Evolutionary conservation across 192 early-diverging fungal species (phyloP).

Genomic region (Entomortierella beljakovae): DNA sequence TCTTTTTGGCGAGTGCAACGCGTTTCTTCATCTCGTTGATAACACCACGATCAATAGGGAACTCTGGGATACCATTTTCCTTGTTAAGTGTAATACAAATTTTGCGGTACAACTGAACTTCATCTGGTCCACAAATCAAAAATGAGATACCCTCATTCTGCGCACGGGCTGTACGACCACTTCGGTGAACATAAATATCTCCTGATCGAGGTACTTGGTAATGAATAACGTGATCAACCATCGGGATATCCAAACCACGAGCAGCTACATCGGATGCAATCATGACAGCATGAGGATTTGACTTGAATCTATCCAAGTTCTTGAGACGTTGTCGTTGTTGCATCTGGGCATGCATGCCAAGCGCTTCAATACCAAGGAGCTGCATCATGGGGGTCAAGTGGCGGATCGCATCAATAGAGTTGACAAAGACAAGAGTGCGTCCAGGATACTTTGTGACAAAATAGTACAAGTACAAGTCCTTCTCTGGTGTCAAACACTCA

Average conservation of each 20-base stretch:
- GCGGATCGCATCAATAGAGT: constrained; percentile 93
- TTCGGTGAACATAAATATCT: constrained; percentile 96
- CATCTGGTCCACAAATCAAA: constrained; percentile 87
- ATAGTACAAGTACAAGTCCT: constrained; percentile 91
- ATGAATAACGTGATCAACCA: constrained; percentile 95
- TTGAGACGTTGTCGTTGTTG: constrained; percentile 96
- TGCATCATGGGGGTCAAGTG: constrained; percentile 88
- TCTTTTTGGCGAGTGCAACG: constrained; percentile 82
- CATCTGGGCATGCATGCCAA: constrained; percentile 95
- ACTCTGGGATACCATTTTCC: constrained; percentile 74
- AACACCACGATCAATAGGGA: constrained; percentile 84
- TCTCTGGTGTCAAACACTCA: constrained; percentile 86
- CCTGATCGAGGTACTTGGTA: constrained; percentile 93
- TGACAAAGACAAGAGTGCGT: constrained; percentile 94
- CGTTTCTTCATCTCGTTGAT: constrained; percentile 79
- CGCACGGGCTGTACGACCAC: constrained; percentile 95
- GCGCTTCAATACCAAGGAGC: constrained; percentile 75
- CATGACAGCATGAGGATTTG: constrained; percentile 78
- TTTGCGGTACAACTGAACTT: constrained; percentile 83
- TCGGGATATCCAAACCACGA: constrained; percentile 93
- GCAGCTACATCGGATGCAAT: constrained; percentile 98
- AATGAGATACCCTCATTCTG: constrained; percentile 83
- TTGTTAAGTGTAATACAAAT: constrained; percentile 86
- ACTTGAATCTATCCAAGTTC: constrained; percentile 90
- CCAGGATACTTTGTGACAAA: constrained; percentile 87